Percentiles rank a stretch among this genome's conserved stretches.
These are phyloP conservation scores for Agarophyton chilense DNA, from an alignment of 23 red algal genomes.

Conservation along the genomic window DNA sequence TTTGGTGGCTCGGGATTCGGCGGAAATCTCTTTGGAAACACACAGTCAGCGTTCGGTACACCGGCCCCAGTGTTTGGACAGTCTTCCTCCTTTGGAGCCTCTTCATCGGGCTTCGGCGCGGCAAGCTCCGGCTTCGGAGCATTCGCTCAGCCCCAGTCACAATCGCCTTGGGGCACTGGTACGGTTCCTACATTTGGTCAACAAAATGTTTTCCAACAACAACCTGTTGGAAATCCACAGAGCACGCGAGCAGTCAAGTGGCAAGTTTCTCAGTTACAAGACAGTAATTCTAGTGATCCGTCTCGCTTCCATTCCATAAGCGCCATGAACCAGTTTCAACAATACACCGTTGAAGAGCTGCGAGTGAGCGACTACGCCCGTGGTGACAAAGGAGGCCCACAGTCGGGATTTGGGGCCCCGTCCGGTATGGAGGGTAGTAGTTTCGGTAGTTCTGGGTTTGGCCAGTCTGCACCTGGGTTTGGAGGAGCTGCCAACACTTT, in stretches of 20 bases:
- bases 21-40: constrained; percentile 31
- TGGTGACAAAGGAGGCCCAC: constrained; percentile 68
- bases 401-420: neutral
- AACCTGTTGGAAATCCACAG: neutral
- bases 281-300: constrained; percentile 18
- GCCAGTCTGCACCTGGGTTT: constrained; percentile 1
- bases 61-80: constrained; percentile 24
- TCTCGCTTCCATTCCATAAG: constrained; percentile 42
- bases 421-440: neutral
- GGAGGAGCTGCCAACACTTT: constrained; percentile 23
- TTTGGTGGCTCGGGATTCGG: constrained; percentile 46
- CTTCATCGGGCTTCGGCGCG: constrained; percentile 21
- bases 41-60: constrained; percentile 23
- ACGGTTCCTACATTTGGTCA: neutral
- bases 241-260: constrained; percentile 52
- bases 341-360: constrained; percentile 73
- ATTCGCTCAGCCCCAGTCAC: neutral
- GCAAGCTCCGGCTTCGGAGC: constrained; percentile 21
- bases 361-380: constrained; percentile 71
- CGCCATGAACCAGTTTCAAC: constrained; percentile 61
- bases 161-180: constrained; percentile 2
- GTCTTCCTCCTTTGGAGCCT: constrained; percentile 5
- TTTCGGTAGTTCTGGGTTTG: constrained; percentile 31
- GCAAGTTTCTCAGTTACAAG: constrained; percentile 41
- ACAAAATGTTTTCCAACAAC: constrained; percentile 25